phyloP scores from a whole-genome alignment of 2,329 filamentous ascomycete species.

The Huntiella savannae region DNA sequence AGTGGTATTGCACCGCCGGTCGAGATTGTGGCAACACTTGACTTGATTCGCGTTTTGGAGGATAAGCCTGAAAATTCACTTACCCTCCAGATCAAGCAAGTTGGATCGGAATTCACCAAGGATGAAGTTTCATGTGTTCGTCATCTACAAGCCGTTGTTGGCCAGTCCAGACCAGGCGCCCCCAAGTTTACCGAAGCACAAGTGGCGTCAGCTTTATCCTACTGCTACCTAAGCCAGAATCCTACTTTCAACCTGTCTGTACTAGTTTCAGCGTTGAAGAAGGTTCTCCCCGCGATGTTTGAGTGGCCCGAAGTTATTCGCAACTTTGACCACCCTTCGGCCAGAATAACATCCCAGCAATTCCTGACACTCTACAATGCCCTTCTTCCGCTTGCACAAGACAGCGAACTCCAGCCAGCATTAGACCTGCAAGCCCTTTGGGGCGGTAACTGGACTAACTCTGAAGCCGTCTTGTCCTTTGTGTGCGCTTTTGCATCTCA shows the following conservation, averaged over 20 bases:
- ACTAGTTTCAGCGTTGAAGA: slow-evolving; percentile 42
- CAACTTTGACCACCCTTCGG: slow-evolving; percentile 60
- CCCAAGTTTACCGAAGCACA: slow-evolving; percentile 61
- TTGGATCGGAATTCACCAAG: slow-evolving; percentile 54
- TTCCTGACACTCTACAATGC: slow-evolving; percentile 69
- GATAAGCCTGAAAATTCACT: slow-evolving; percentile 37
- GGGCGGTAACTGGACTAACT: slow-evolving; percentile 76
- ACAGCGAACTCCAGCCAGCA: slow-evolving; percentile 28
- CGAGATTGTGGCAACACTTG: slow-evolving; percentile 50
- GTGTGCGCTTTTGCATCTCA: slow-evolving; percentile 70
- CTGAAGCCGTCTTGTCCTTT: slow-evolving; percentile 83
- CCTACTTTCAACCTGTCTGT: slow-evolving; percentile 32
- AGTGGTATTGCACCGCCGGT: slow-evolving; percentile 34
- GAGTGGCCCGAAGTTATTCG: slow-evolving; percentile 53
- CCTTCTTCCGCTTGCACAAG: slow-evolving; percentile 49
- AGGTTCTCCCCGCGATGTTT: slow-evolving; percentile 45
- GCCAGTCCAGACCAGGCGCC: slow-evolving; percentile 22
- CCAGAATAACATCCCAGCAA: slow-evolving; percentile 59
- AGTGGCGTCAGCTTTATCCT: slow-evolving; percentile 60
- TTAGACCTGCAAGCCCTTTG: slow-evolving; percentile 80
- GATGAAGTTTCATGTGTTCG: slow-evolving; percentile 48
- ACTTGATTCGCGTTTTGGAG: slow-evolving; percentile 46
- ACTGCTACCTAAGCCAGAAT: slow-evolving; percentile 38
- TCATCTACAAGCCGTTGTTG: slow-evolving; percentile 27
- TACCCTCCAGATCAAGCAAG: slow-evolving; percentile 50